Evolutionary conservation across 148 eudicot genomes (phyloP).

Genomic region (Polygonum maritimum): DNA sequence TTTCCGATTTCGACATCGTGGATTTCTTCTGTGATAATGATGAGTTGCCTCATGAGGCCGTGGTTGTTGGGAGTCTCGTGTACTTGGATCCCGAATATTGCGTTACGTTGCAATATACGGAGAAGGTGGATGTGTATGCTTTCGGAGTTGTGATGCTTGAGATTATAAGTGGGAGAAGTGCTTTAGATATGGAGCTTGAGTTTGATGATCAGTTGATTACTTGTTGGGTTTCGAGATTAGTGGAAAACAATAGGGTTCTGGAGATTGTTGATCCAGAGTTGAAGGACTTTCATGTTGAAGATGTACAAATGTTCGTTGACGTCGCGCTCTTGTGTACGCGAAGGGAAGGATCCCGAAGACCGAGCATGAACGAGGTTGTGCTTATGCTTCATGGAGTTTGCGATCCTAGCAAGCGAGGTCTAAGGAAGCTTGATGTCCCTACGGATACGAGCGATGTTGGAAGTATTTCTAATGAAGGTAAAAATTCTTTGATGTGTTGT

Average conservation of each 20-base stretch:
- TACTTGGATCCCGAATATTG: not conserved
- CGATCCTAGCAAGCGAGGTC: not conserved
- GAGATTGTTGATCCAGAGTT: not conserved
- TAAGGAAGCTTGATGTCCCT: not conserved
- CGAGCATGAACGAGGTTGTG: slow-evolving; percentile 1
- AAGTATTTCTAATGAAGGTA: not conserved
- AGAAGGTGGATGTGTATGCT: slow-evolving; percentile 3
- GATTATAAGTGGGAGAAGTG: not conserved
- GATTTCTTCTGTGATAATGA: not conserved
- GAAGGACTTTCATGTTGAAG: not conserved
- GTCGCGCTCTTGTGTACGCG: not conserved
- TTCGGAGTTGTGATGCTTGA: not conserved
- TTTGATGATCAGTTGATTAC: not conserved
- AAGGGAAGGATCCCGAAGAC: not conserved
- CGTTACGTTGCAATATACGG: not conserved
- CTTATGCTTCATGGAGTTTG: not conserved
- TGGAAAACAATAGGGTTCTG: not conserved
- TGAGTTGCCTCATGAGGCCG: not conserved
- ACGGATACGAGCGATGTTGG: not conserved
- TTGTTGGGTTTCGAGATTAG: not conserved
- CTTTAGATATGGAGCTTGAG: not conserved
- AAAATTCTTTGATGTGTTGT: not conserved
- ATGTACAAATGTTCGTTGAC: not conserved
- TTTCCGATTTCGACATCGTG: not conserved
- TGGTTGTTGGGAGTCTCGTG: not conserved